A percentile compares a stretch with the other conserved stretches of the same genome.
Conservation (phyloP, 306 rosid genomes). For the Corylus avellana region DNA sequence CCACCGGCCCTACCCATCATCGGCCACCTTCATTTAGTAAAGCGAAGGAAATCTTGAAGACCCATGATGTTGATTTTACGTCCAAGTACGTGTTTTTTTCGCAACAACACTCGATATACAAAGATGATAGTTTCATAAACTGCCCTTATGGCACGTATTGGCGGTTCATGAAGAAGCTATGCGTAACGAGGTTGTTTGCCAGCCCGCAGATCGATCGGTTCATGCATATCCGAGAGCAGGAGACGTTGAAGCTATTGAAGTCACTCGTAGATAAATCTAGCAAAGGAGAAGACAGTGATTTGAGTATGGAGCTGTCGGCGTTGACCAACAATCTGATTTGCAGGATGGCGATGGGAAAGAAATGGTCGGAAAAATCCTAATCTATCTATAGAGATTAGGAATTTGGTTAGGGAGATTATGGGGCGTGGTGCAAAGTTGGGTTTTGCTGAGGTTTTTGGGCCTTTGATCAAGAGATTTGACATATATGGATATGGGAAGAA, state of each 20-base stretch:
- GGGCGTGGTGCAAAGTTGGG: not conserved
- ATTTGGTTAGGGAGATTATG: not conserved
- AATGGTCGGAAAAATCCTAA: not conserved
- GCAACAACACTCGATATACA: not conserved
- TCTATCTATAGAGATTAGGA: not conserved
- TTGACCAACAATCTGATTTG: not conserved
- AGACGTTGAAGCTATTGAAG: not conserved
- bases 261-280: not conserved
- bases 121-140: not conserved
- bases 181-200: not conserved
- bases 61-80: not conserved
- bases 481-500: not conserved
- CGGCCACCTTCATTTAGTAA: slow-evolving; percentile 43
- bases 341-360: not conserved
- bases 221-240: not conserved
- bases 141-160: not conserved
- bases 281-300: not conserved
- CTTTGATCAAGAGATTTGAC: not conserved
- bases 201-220: not conserved
- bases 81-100: not conserved
- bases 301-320: not conserved
- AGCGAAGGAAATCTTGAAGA: not conserved
- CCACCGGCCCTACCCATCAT: slow-evolving; percentile 52
- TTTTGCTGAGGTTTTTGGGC: not conserved
- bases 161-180: slow-evolving; percentile 1